Base-by-base conservation (phyloP, 2,329 filamentous ascomycete species). In the Eutypa lata region DNA sequence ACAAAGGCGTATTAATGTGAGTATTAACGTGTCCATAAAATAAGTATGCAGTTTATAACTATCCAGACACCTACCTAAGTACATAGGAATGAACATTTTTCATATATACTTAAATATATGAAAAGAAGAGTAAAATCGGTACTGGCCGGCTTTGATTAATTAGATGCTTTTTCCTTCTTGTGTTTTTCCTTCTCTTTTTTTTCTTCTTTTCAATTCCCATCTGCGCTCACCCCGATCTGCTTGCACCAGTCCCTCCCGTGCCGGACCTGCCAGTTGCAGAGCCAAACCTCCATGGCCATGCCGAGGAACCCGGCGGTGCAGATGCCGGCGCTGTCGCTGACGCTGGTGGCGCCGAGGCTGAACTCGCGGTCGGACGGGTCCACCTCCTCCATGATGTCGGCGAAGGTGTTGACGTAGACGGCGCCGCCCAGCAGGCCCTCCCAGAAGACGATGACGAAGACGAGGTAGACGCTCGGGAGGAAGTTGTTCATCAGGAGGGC, bases 331-430 rank as follows among this genome's bases (percentile, higher is more conserved):
- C 90, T 94, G 68, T 97, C 94, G 66, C 91, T 96, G 40, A 97
- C 93, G 24, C 88, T 95, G 2, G 91, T 94, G 0, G 92, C 93
- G 0, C 90, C 86, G 1, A 99, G 74, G 54, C 90, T 95, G 66
- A 97, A 97, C 72, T 99, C 94, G 6, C 93, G 81, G 50, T 97
- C 91, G 31, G 85, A 82, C 4, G 80, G 75, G 0, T 86, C 84
- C 1, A 97, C 86, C 7, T 86, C 85, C 63, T 97, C 91, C 68
- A 91, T 88, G 56, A 99, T 97, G 67, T 95, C 90, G 0, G 92
- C 91, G 71, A 97, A 99, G 0, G 92, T 96, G 64, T 93, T 96
- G 54, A 97, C 92, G 64, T 99, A 99, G 0, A 97, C 94, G 3
- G 91, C 78, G 0, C 94, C 94, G 1, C 94, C 94, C 0, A 99